phyloP scores from a whole-genome alignment of 2,329 filamentous ascomycete species.

The Pseudocercospora cruenta region DNA sequence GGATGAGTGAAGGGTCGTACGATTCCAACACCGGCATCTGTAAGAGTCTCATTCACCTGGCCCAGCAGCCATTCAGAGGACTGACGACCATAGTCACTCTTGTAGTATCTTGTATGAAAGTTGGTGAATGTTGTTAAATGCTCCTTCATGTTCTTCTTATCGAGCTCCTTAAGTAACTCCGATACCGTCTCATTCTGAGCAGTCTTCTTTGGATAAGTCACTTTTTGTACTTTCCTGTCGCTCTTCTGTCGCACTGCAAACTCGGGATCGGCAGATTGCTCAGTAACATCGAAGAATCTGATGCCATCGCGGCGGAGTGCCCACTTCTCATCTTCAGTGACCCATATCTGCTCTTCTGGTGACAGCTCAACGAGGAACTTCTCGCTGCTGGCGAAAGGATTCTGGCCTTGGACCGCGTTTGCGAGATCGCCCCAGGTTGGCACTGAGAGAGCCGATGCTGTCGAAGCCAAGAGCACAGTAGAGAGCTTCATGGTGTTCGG shows the following conservation, averaged over 20 bases:
- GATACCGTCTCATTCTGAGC: constrained; percentile 67
- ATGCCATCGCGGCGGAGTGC: constrained; percentile 77
- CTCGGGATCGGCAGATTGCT: constrained; percentile 58
- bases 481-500: constrained; percentile 30
- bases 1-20: constrained; percentile 77
- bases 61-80: constrained; percentile 85
- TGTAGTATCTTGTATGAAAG: constrained; percentile 83
- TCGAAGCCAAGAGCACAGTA: constrained; percentile 26
- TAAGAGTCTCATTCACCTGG: constrained; percentile 73
- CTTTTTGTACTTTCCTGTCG: constrained; percentile 39
- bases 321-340: constrained; percentile 96
- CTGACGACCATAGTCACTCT: constrained; percentile 75
- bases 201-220: constrained; percentile 70
- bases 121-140: constrained; percentile 78
- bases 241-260: constrained; percentile 29
- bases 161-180: constrained; percentile 68
- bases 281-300: constrained; percentile 94
- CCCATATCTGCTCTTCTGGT: constrained; percentile 82
- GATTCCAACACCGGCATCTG: constrained; percentile 71
- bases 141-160: constrained; percentile 73
- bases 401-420: constrained; percentile 32
- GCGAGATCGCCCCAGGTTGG: constrained; percentile 27
- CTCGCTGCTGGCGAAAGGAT: constrained; percentile 45
- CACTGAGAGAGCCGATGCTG: constrained; percentile 30
- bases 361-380: constrained; percentile 79